Percentiles rank a stretch among this genome's conserved stretches.
Evolutionary conservation across 345 rosid species (phyloP).

Genomic region (Camelina neglecta): DNA sequence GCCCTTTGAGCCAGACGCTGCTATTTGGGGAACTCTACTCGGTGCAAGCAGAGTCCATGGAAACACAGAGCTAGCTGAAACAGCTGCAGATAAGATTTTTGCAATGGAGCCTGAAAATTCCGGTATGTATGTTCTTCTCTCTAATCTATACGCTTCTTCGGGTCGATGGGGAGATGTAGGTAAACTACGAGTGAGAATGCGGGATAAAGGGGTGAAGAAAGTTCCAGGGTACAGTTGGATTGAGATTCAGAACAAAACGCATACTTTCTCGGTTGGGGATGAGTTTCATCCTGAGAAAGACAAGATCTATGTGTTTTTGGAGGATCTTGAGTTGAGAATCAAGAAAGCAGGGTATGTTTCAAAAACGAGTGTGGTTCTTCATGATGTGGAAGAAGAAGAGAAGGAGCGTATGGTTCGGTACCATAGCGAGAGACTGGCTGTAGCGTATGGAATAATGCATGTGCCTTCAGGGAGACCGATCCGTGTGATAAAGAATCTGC

Average conservation of each 20-base stretch:
- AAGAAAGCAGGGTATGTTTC: conserved; percentile 62
- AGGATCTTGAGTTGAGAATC: conserved; percentile 65
- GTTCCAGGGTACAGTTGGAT: conserved; percentile 73
- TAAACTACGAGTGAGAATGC: conserved; percentile 65
- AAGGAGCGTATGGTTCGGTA: conserved; percentile 70
- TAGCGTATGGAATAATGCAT: conserved; percentile 61
- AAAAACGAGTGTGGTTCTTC: conserved; percentile 64
- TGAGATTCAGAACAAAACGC: conserved; percentile 66
- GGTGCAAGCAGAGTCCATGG: conserved; percentile 80
- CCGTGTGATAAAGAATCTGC: conserved; percentile 70
- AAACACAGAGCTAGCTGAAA: conserved; percentile 64
- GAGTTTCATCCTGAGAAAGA: conserved; percentile 61
- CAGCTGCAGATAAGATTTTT: conserved; percentile 62
- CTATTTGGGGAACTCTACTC: conserved; percentile 82
- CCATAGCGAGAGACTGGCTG: conserved; percentile 78
- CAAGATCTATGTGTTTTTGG: conserved; percentile 59
- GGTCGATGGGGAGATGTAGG: conserved; percentile 72
- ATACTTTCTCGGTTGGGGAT: conserved; percentile 67
- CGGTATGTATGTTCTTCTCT: conserved; percentile 77
- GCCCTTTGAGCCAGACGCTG: conserved; percentile 74
- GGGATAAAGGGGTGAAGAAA: conserved; percentile 67
- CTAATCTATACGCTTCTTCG: conserved; percentile 68
- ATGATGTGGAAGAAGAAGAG: conserved; percentile 83
- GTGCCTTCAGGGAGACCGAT: conserved; percentile 63
- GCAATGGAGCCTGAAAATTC: conserved; percentile 73